A percentile compares a stretch with the other conserved stretches of the same genome.
Conservation (phyloP, 2,329 filamentous ascomycete genomes). For the Curvularia verruculosa region DNA sequence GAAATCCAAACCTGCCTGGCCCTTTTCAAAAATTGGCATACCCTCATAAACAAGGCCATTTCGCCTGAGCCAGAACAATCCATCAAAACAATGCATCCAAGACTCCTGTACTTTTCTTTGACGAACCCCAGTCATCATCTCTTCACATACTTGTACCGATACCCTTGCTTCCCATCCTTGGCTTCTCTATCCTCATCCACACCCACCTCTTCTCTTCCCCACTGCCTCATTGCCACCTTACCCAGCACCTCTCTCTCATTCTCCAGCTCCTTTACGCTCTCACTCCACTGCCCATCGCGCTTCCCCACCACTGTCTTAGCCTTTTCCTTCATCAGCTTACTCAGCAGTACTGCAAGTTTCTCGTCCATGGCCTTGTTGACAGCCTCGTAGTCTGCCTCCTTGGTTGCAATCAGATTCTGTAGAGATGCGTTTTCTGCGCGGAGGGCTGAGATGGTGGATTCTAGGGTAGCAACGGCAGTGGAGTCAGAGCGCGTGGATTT, state of each 20-base stretch:
- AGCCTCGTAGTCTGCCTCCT: constrained; percentile 35
- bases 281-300: constrained; percentile 45
- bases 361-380: constrained; percentile 45
- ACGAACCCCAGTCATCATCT: neutral
- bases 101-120: neutral
- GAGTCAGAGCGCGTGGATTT: constrained; percentile 23
- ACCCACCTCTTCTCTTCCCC: constrained; percentile 45
- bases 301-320: constrained; percentile 38
- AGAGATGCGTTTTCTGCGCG: constrained; percentile 29
- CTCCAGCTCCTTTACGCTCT: constrained; percentile 29
- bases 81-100: neutral
- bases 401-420: constrained; percentile 24
- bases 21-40: neutral
- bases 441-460: constrained; percentile 18
- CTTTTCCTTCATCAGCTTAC: constrained; percentile 41
- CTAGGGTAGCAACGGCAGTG: constrained; percentile 2
- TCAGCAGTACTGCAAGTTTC: constrained; percentile 36
- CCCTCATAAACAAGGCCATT: neutral
- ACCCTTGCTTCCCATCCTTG: constrained; percentile 36
- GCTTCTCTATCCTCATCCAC: constrained; percentile 27
- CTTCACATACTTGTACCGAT: constrained; percentile 41
- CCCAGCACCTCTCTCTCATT: constrained; percentile 41
- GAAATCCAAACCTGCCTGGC: neutral
- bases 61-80: neutral
- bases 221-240: constrained; percentile 44